Evolutionary conservation across 2,329 filamentous ascomycete genomes (phyloP).

Genomic region (Sclerotinia borealis): DNA sequence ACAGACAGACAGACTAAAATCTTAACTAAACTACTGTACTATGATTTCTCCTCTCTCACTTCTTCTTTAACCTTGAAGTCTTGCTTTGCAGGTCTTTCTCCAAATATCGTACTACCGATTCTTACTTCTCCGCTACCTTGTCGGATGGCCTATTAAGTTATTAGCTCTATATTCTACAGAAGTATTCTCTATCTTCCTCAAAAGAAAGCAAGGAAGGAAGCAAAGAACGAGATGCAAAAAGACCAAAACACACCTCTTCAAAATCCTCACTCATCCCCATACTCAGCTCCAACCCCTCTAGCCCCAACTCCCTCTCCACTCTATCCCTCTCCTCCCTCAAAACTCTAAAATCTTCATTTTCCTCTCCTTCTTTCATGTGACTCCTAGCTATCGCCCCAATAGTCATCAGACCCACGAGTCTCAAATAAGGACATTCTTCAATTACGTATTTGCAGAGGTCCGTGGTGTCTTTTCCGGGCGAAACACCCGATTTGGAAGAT

Average conservation of each 20-base stretch:
- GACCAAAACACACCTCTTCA: slow-evolving; percentile 36
- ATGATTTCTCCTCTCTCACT: slow-evolving; percentile 19
- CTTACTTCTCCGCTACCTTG: slow-evolving; percentile 86
- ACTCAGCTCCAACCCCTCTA: slow-evolving; percentile 30
- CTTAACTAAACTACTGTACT: too few relatives aligned
- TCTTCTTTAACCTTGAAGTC: slow-evolving; percentile 22
- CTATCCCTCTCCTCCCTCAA: slow-evolving; percentile 65
- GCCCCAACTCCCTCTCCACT: slow-evolving; percentile 55
- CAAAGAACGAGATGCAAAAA: not conserved
- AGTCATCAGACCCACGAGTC: slow-evolving; percentile 85
- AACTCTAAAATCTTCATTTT: slow-evolving; percentile 82
- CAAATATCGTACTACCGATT: slow-evolving; percentile 92
- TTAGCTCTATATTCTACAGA: slow-evolving; percentile 62
- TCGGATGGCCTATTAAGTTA: slow-evolving; percentile 56
- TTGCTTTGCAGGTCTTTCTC: slow-evolving; percentile 54
- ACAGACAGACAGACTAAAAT: not conserved
- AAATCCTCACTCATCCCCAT: slow-evolving; percentile 37
- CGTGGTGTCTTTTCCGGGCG: slow-evolving; percentile 56
- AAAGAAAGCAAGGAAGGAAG: not conserved
- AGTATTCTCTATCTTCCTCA: not conserved
- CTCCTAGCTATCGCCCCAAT: slow-evolving; percentile 91
- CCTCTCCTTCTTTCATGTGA: slow-evolving; percentile 59
- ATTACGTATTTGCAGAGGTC: slow-evolving; percentile 65
- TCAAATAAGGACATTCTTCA: slow-evolving; percentile 64
- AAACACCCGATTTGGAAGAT: slow-evolving; percentile 73